A percentile compares a stretch with the other conserved stretches of the same genome.
Conservation (phyloP, 345 rosid species). For the Camelina neglecta region DNA sequence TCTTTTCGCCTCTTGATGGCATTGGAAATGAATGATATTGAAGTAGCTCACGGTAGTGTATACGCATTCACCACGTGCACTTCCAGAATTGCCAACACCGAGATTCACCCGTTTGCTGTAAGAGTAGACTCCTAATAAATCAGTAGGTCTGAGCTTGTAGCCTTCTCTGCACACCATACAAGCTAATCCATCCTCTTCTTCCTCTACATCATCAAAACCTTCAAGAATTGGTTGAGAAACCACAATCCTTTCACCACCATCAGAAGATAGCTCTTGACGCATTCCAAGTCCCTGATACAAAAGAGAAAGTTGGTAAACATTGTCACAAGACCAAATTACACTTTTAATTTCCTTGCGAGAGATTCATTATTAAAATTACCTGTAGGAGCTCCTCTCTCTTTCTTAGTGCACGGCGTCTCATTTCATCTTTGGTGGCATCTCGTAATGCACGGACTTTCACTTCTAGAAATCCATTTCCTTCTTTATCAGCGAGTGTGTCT, state of each 20-base stretch:
- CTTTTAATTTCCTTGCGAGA: conserved; percentile 19
- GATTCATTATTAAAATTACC: conserved; percentile 52
- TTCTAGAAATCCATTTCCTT: conserved; percentile 91
- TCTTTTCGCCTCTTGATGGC: conserved; percentile 99
- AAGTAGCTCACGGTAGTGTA: conserved; percentile 98
- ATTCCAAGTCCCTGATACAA: conserved; percentile 81
- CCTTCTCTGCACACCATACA: conserved; percentile 99
- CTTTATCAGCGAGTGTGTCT: conserved; percentile 87
- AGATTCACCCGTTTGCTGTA: conserved; percentile 94
- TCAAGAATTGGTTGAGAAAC: conserved; percentile 82
- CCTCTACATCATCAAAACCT: conserved; percentile 96
- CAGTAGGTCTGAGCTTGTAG: conserved; percentile 91
- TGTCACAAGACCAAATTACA: conserved; percentile 29
- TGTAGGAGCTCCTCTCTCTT: conserved; percentile 82
- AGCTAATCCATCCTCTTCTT: conserved; percentile 94
- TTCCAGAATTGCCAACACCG: conserved; percentile 89
- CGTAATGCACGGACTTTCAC: conserved; percentile 78
- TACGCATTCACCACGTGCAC: conserved; percentile 93
- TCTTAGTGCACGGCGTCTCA: conserved; percentile 88
- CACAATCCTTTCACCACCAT: conserved; percentile 92
- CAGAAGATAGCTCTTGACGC: conserved; percentile 80
- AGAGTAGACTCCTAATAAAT: conserved; percentile 86
- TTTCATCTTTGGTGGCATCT: conserved; percentile 91
- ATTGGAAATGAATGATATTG: conserved; percentile 94
- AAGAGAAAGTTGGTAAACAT: conserved; percentile 33